Percentiles rank a stretch among this genome's conserved stretches.
Evolutionary conservation across 345 rosid genomes (phyloP).

Genomic region (Bretschneidera sinensis): DNA sequence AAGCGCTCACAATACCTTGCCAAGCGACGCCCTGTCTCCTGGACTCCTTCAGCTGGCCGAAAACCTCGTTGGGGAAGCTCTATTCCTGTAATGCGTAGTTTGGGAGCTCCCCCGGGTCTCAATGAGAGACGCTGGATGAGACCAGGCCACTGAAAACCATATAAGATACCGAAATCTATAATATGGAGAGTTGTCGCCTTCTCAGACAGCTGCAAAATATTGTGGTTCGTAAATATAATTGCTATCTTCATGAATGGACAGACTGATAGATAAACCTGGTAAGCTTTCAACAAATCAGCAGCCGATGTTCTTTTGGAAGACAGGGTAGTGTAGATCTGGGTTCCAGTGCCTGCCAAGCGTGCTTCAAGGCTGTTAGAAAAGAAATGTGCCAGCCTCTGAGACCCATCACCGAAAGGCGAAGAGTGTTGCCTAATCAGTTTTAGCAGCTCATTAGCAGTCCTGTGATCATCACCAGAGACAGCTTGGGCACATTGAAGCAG

Average conservation of each 20-base stretch:
- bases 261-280: conserved; percentile 42
- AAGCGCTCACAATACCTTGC: conserved; percentile 61
- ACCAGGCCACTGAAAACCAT: conserved; percentile 85
- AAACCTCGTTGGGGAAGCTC: conserved; percentile 77
- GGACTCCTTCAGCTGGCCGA: conserved; percentile 70
- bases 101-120: conserved; percentile 62
- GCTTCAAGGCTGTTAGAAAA: conserved; percentile 82
- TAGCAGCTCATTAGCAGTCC: conserved; percentile 59
- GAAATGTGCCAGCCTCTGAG: conserved; percentile 73
- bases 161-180: conserved; percentile 71
- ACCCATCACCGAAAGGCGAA: conserved; percentile 60
- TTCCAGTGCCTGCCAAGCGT: conserved; percentile 58
- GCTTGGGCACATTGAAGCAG: conserved; percentile 80
- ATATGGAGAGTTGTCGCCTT: conserved; percentile 54
- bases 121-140: conserved; percentile 55
- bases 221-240: conserved; percentile 53
- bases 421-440: conserved; percentile 73
- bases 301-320: conserved; percentile 48
- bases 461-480: conserved; percentile 51
- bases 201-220: conserved; percentile 37
- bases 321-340: conserved; percentile 40
- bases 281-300: conserved; percentile 56
- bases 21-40: conserved; percentile 63
- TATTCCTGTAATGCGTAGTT: conserved; percentile 76
- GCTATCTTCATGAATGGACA: conserved; percentile 63